Evolutionary conservation across 2,329 filamentous ascomycete species (phyloP), one percentile per base, ranked within the genome.

Genomic region (Pseudogymnoascus sp.): DNA sequence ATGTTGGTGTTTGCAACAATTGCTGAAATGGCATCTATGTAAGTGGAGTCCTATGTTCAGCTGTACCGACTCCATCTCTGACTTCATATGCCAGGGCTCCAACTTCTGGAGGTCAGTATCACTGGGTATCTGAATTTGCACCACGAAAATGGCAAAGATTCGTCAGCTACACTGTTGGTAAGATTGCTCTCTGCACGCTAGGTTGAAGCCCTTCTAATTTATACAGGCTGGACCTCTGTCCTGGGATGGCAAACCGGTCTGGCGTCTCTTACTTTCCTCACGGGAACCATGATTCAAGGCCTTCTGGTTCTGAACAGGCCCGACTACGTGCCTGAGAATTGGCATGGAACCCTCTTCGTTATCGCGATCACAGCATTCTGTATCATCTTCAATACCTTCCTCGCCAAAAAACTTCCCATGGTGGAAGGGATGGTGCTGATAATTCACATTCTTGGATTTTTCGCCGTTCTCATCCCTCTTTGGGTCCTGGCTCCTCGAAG

Each of bases 21-120:
- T 7, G 69, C 70, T 37, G 70, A 71, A 62, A 71, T 72, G 70
- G 68, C 65, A 38, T 68, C 65, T 38, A 71, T 72, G 68, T 70
- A 64, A 65, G 67, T 64, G 35, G 28, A 19, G 50, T 12, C 7
- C 5, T n/a, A 24, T 33, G 8, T 16, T 12, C 16, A 56, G 50
- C 5, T 19, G 16, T 33, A 5, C 10, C 4, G 50, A 12, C n/a
- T 24, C 10, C 28, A 12, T 33, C 26, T 56, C 50, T 56, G 50
- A 56, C 28, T 56, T 56, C n/a, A 33, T 33, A 22, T 43, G 5
- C 1, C 56, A 78, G 74, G 75, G 81, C 82, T 2, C 83, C 83
- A 0, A 85, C 81, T 0, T 78, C 78, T 6, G 82, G 83, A 22
- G 83, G 83, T 1, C 82, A 85, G 67, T 85, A 84, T 65, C 81